A percentile compares a stretch with the other conserved stretches of the same genome.
phyloP scores from a whole-genome alignment of 176 grass and related monocot genomes.

The Hyparrhenia diplandra region DNA sequence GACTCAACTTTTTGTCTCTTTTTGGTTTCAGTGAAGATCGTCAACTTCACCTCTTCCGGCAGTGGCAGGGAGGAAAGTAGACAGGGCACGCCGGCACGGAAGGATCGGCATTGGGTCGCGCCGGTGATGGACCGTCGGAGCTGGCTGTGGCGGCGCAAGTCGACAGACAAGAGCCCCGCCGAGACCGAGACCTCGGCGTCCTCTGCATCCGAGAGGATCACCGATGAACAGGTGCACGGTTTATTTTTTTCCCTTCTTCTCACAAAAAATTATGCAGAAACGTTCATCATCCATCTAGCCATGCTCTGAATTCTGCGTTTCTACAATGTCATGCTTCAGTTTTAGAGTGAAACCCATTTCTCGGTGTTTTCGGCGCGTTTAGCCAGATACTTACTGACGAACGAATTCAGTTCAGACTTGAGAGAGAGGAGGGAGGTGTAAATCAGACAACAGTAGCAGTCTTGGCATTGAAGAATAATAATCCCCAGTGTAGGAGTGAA shows the following conservation, averaged over 20 bases:
- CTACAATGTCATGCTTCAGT: not conserved
- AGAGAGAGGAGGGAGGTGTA: not conserved
- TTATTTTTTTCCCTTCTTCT: not conserved
- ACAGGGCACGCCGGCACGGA: not conserved
- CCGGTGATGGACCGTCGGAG: constrained; percentile 72
- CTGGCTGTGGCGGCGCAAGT: constrained; percentile 77
- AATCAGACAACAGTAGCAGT: constrained; percentile 15
- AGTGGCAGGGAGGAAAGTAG: not conserved
- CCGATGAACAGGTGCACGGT: constrained; percentile 63
- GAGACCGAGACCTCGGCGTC: constrained; percentile 71
- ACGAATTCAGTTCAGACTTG: constrained; percentile 6
- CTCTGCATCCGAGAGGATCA: constrained; percentile 49
- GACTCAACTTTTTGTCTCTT: not conserved
- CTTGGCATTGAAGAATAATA: constrained; percentile 25
- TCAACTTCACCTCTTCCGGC: not conserved
- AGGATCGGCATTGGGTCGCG: constrained; percentile 27
- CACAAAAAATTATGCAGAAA: too few relatives aligned
- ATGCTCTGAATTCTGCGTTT: not conserved
- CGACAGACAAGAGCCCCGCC: constrained; percentile 54
- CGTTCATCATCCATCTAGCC: not conserved
- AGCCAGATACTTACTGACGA: not conserved
- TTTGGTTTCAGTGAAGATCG: constrained; percentile 13
- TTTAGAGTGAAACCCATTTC: not conserved
- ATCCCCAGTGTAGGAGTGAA: constrained; percentile 17
- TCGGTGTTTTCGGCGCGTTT: not conserved